Conservation (phyloP, 768 basidiomycete genomes). For the Phaeolepiota aurea region DNA sequence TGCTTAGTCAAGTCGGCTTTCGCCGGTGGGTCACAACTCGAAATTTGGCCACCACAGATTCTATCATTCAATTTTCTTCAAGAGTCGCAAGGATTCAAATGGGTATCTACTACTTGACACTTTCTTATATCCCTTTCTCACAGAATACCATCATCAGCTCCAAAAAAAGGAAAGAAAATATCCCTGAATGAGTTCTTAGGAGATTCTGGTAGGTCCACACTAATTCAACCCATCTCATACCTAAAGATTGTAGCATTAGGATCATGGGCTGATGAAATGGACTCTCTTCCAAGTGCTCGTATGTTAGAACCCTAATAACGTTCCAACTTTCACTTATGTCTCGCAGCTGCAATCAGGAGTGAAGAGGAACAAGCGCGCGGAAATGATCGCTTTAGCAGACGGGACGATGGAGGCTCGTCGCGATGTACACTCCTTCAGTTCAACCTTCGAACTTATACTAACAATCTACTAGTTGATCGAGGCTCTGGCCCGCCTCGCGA, state of each 20-base stretch:
- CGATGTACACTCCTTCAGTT: slow-evolving; percentile 38
- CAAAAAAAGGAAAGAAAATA: slow-evolving; percentile 91
- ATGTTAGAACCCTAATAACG: slow-evolving; percentile 24
- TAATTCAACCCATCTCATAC: slow-evolving; percentile 9
- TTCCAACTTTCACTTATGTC: slow-evolving; percentile 8
- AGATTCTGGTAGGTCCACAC: slow-evolving; percentile 57
- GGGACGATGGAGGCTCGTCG: slow-evolving; percentile 57
- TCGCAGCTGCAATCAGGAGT: slow-evolving; percentile 55
- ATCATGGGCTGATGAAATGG: slow-evolving; percentile 99
- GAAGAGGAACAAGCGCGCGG: slow-evolving; percentile 55
- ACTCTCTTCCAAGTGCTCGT: slow-evolving; percentile 88
- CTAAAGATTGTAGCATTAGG: slow-evolving; percentile 53
- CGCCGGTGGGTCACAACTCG: background rate
- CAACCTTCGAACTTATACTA: slow-evolving; percentile 4
- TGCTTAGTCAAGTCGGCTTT: background rate
- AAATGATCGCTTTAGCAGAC: slow-evolving; percentile 46
- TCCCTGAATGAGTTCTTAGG: slow-evolving; percentile 89
- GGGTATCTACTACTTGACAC: background rate
- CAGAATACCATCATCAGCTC: slow-evolving; percentile 40
- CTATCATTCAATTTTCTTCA: background rate
- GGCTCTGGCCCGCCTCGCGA: slow-evolving; percentile 56
- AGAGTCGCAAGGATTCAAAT: background rate
- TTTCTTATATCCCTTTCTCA: background rate
- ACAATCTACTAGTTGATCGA: slow-evolving; percentile 44
- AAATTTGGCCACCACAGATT: no score